Evolutionary conservation across 768 basidiomycete genomes (phyloP).

Genomic region (Russula lepida): DNA sequence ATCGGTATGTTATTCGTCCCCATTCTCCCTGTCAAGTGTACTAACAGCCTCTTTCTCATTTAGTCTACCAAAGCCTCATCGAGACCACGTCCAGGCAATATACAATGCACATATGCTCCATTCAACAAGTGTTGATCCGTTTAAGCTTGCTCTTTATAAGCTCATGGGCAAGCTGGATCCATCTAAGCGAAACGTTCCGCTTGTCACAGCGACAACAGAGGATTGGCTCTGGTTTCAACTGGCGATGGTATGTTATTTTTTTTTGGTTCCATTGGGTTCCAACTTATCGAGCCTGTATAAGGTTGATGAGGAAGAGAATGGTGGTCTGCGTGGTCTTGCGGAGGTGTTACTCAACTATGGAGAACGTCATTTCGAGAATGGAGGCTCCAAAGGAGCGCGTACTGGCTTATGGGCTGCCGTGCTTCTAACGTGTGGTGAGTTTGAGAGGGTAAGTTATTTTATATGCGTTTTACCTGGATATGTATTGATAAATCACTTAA

Average conservation of each 20-base stretch:
- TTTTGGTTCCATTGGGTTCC: neutral
- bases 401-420: conserved; percentile 76
- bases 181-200: conserved; percentile 62
- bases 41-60: neutral
- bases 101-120: conserved; percentile 89
- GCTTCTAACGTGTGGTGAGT: conserved; percentile 86
- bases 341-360: conserved; percentile 75
- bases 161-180: conserved; percentile 90
- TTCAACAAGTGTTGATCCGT: conserved; percentile 81
- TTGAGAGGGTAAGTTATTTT: conserved; percentile 62
- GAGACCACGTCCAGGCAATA: conserved; percentile 71
- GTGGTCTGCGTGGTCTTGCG: conserved; percentile 61
- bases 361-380: conserved; percentile 72
- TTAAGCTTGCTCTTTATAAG: conserved; percentile 94
- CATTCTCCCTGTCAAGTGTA: neutral
- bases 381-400: conserved; percentile 48
- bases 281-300: conserved; percentile 24
- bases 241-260: conserved; percentile 51
- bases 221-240: conserved; percentile 99
- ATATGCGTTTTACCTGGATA: neutral
- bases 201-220: conserved; percentile 87
- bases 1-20: conserved; percentile 42
- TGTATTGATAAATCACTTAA: conserved; percentile 26
- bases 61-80: conserved; percentile 62
- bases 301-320: conserved; percentile 78